Base-by-base conservation (phyloP, 1,284 basidiomycete species). In the Phellinidium pouzarii region DNA sequence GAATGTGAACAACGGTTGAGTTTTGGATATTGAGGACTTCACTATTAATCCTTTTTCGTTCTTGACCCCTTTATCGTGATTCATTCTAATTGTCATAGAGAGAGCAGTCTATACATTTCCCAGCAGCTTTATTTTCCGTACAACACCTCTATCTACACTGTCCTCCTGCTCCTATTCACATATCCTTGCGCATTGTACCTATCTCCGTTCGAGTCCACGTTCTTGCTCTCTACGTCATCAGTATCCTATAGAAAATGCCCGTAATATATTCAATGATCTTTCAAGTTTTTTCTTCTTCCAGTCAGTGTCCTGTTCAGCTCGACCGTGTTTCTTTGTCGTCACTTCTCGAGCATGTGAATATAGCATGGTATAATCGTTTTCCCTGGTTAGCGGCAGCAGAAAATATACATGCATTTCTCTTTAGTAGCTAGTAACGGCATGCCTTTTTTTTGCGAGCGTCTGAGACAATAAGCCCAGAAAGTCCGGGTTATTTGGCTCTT, bases 1-100 rank as follows among this genome's bases (percentile, higher is more conserved):
- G 52, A 48, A 50, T 29, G 37, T 44, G 12, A 47, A 31, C 23
- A 34, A 44, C 26, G 54, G 50, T 23, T 50, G 48, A 45, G 44
- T 31, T 6, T 34, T 14, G 14, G 7, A 3, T 34, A 34, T 7
- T 8, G 31, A 34, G 31, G 7, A 29, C 23, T 12, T 26, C 17
- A 25, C 27, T 17, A 25, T 25, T 27, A 25, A 25, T 17, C 25
- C 27, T 26, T 25, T 26, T 26, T 17, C 23, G 20, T 25, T 44
- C 17, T 44, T 44, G 17, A 25, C 22, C 29, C 23, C 29, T 29
- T 44, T 25, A 44, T 26, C 25, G 20, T 26, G 25, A 27, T 25
- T 25, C 25, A 27, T 12, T n/a, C 22, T 44, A n/a, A 20, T 25
- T 25, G 17, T 25, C 23, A 6, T 29, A 27, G 25, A 44, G 20